Base-by-base conservation (phyloP, 1,139 yeast species). In the Debaryomyces fabryi region DNA sequence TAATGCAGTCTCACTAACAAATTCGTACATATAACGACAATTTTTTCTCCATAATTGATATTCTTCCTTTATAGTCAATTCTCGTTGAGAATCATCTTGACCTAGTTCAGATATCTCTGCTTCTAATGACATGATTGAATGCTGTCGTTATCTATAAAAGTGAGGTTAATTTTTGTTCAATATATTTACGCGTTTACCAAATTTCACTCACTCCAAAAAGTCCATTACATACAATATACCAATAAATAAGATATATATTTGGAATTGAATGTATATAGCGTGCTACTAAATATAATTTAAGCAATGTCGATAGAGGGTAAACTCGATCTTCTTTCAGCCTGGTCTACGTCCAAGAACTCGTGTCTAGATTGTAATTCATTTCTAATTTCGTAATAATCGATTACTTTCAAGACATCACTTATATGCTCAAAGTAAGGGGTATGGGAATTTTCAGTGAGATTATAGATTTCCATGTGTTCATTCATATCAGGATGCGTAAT, bases 41-140 rank as follows among this genome's bases (percentile, higher is more conserved):
- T 86, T 87, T 60, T 86, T 83, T 53, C 89, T 76, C 96, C 96
- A 88, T 54, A 86, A 65, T 53, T 85, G 83, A 60, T 87, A 87
- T 61, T 87, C 93, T 54, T 86, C 90, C 49, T 85, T 72, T 50
- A 81, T 76, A 21, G 81, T 72, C 48, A 73, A 60, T 50, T 76
- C 81, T 8, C 58, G 52, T 41, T 67, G 64, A 34, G 44, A 10
- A 40, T 41, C 38, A 29, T 27, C 30, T 21, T 24, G 34, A 35
- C 29, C 34, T 21, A 32, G 21, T 12, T 20, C 44, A 18, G 43
- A 4, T 4, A 24, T 33, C 18, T 25, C 44, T 27, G 35, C 25
- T 34, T 45, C 47, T 30, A 39, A 20, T 3, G 44, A 32, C 49
- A 46, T 46, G 46, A 38, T 45, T 41, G 27, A 23, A 37, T 35